These are phyloP conservation scores for Penicillium sp. DNA, from an alignment of 2,329 filamentous ascomycete species.

Conservation along the genomic window DNA sequence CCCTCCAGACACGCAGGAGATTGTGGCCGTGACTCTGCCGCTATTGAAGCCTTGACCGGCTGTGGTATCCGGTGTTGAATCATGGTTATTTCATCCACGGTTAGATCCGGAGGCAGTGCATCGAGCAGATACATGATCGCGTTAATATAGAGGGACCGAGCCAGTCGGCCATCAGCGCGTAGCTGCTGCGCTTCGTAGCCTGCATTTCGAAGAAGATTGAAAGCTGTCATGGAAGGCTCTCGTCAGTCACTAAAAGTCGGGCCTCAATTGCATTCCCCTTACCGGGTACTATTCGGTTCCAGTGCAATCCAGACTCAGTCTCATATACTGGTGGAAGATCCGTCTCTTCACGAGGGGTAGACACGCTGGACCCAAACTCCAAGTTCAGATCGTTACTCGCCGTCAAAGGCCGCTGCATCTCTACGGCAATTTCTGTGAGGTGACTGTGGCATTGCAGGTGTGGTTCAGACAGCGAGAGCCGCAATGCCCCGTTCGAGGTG, in stretches of 20 bases:
- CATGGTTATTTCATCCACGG: conserved; percentile 25
- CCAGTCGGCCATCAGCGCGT: conserved; percentile 28
- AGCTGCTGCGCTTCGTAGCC: conserved; percentile 33
- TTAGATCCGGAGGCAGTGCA: conserved; percentile 31
- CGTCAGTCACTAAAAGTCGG: conserved; percentile 1
- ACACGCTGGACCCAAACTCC: conserved; percentile 14
- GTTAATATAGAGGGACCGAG: conserved; percentile 34
- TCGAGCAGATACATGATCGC: conserved; percentile 38
- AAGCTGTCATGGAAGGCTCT: conserved; percentile 21
- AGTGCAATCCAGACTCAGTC: conserved; percentile 29
- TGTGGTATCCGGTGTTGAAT: conserved; percentile 28
- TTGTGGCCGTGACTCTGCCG: neutral
- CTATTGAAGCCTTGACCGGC: conserved; percentile 15
- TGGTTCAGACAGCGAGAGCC: conserved; percentile 16
- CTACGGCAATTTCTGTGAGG: neutral
- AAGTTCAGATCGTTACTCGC: conserved; percentile 21
- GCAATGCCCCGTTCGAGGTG: conserved; percentile 5
- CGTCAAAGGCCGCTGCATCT: conserved; percentile 16
- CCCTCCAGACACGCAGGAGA: neutral
- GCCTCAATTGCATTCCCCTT: neutral
- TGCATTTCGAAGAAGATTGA: conserved; percentile 35
- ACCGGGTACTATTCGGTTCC: conserved; percentile 36
- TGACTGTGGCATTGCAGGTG: conserved; percentile 9
- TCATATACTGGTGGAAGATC: conserved; percentile 25
- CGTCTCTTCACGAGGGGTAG: conserved; percentile 8